Conservation (phyloP, 345 rosid species). For the Dipteronia sinensis region DNA sequence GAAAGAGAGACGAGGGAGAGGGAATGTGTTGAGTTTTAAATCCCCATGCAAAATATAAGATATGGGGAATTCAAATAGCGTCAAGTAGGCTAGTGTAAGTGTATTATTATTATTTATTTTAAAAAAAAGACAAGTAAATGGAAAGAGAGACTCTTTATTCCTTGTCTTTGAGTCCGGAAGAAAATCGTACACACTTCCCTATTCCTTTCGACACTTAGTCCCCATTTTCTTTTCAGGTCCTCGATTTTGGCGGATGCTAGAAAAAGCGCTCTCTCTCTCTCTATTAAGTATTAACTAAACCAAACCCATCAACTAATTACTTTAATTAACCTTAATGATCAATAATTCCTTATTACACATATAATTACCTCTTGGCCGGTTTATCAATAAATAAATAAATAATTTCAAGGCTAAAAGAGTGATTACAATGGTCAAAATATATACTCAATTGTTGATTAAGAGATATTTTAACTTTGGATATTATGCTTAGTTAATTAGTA, state of each 20-base stretch:
- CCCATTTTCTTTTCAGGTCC: constrained; percentile 40
- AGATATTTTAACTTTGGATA: background rate
- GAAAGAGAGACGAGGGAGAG: constrained; percentile 18
- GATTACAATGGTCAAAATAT: background rate
- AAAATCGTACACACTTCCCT: constrained; percentile 60
- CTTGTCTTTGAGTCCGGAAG: constrained; percentile 44
- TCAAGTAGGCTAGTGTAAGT: constrained; percentile 15
- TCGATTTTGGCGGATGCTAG: constrained; percentile 34
- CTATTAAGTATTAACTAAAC: constrained; percentile 18
- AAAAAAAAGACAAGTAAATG: background rate
- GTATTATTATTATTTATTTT: background rate
- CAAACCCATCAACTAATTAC: background rate
- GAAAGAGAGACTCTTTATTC: constrained; percentile 45
- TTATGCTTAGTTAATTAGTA: constrained; percentile 10
- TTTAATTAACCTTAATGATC: background rate
- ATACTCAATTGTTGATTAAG: constrained; percentile 1
- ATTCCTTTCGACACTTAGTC: constrained; percentile 44
- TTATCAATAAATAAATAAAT: no score
- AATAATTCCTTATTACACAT: no score
- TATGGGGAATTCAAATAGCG: constrained; percentile 19
- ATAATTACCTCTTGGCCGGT: no score
- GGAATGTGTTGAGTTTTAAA: constrained; percentile 30
- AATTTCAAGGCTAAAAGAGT: background rate
- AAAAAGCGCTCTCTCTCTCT: constrained; percentile 9
- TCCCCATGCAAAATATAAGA: constrained; percentile 42